A percentile compares a stretch with the other conserved stretches of the same genome.
These are phyloP conservation scores for Fagopyrum homotropicum DNA, from an alignment of 148 eudicot species.

Conservation along the genomic window DNA sequence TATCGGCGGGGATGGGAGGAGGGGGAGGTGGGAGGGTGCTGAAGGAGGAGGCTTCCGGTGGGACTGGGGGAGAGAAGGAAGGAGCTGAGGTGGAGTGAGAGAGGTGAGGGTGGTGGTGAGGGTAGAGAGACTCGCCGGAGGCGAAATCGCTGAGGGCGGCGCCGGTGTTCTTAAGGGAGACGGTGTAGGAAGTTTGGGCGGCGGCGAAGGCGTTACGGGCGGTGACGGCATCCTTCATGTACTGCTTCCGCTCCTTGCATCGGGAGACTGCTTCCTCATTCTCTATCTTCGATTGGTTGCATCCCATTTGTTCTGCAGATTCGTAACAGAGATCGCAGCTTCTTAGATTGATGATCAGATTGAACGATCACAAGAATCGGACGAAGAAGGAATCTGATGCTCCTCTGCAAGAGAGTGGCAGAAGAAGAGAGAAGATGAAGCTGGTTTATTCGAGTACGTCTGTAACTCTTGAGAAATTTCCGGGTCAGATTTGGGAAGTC, in stretches of 20 bases:
- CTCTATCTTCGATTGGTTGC: constrained; percentile 90
- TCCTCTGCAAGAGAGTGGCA: neutral
- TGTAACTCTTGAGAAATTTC: neutral
- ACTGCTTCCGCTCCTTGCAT: constrained; percentile 61
- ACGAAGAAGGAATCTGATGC: neutral
- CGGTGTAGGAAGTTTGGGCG: constrained; percentile 50
- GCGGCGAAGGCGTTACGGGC: constrained; percentile 81
- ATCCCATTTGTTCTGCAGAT: constrained; percentile 40
- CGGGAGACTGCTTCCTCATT: constrained; percentile 72
- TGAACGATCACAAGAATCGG: neutral
- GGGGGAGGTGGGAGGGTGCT: constrained; percentile 11
- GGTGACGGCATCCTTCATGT: constrained; percentile 55
- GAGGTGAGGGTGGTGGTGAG: constrained; percentile 24
- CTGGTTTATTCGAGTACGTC: neutral
- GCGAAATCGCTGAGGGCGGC: constrained; percentile 77
- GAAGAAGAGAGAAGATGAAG: neutral
- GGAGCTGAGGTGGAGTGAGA: constrained; percentile 17
- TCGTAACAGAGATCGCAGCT: neutral
- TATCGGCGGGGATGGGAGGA: neutral
- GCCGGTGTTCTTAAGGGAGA: constrained; percentile 70
- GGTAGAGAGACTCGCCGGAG: constrained; percentile 37
- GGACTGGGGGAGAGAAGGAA: neutral
- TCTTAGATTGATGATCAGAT: neutral
- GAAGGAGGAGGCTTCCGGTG: constrained; percentile 15
- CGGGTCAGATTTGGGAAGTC: neutral